Conservation (phyloP, 2,329 filamentous ascomycete species). For the Ophiognomonia clavigignenti-juglandacearum region DNA sequence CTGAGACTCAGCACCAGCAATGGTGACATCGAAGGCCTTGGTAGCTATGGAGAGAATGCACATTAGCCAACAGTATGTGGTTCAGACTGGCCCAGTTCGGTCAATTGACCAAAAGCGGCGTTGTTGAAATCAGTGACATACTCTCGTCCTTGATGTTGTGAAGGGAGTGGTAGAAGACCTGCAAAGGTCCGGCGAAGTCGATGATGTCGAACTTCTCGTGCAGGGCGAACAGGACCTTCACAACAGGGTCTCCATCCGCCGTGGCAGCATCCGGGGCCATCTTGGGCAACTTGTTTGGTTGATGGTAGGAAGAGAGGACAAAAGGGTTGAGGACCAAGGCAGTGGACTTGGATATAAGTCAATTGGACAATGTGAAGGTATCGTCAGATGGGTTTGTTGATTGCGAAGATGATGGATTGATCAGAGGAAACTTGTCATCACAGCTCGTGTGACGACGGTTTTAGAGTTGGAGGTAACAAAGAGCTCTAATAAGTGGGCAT, state of each 20-base stretch:
- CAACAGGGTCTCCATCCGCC: constrained; percentile 49
- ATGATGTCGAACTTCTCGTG: constrained; percentile 56
- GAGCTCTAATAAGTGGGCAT: too few relatives aligned
- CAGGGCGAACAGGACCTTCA: constrained; percentile 54
- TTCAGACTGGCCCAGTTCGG: too few relatives aligned
- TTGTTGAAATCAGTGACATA: constrained; percentile 29
- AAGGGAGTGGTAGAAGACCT: constrained; percentile 45
- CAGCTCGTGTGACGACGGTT: too few relatives aligned
- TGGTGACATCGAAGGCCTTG: constrained; percentile 55
- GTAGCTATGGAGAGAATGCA: constrained; percentile 31
- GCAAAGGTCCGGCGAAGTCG: constrained; percentile 52
- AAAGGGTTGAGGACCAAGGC: neutral
- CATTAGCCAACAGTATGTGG: neutral
- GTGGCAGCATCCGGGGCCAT: constrained; percentile 57
- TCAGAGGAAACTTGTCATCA: too few relatives aligned
- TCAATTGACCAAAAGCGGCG: too few relatives aligned
- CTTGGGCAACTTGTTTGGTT: constrained; percentile 31
- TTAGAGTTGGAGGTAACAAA: neutral
- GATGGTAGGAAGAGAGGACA: neutral
- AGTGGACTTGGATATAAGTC: constrained; percentile 2
- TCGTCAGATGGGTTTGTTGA: constrained; percentile 4
- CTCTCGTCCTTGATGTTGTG: constrained; percentile 50
- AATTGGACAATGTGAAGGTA: constrained; percentile 10
- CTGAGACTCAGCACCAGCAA: constrained; percentile 49
- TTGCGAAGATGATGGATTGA: neutral